Conservation (phyloP, 148 eudicot species). For the Fagopyrum homotropicum region DNA sequence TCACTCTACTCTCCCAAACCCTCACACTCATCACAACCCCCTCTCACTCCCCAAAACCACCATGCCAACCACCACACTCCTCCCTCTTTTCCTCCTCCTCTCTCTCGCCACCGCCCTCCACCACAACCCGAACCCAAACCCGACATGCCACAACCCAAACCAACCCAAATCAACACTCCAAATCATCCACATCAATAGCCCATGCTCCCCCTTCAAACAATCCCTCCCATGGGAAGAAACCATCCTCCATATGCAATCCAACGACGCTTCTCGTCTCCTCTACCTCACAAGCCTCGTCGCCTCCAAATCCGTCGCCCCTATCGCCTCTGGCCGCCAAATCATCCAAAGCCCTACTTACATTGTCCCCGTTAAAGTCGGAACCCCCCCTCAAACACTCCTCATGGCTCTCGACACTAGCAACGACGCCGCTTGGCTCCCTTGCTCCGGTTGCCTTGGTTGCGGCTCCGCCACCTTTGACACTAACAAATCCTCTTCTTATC, state of each 20-base stretch:
- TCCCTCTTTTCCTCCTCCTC: constrained; percentile 20
- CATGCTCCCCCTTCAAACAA: constrained; percentile 14
- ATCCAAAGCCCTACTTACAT: constrained; percentile 71
- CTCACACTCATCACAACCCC: background rate
- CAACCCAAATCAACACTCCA: constrained; percentile 33
- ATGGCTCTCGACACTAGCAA: constrained; percentile 84
- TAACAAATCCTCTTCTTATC: constrained; percentile 44
- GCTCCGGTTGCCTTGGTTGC: constrained; percentile 66
- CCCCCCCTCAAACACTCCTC: constrained; percentile 58
- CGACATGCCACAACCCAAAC: constrained; percentile 10
- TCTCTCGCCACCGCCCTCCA: constrained; percentile 17
- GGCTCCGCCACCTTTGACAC: constrained; percentile 41
- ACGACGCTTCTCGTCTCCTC: constrained; percentile 50
- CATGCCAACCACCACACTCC: constrained; percentile 3
- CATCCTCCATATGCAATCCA: constrained; percentile 23
- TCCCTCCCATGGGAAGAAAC: constrained; percentile 75
- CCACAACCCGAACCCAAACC: background rate
- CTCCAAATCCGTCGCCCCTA: constrained; percentile 39
- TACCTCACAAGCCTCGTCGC: constrained; percentile 58
- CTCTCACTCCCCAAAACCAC: background rate
- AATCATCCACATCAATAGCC: constrained; percentile 37
- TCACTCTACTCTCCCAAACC: background rate
- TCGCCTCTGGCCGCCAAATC: constrained; percentile 58
- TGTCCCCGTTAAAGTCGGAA: constrained; percentile 67
- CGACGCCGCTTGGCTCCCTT: constrained; percentile 83